Evolutionary conservation across 345 rosid species (phyloP).

Genomic region (Pseudoturritis turrita): DNA sequence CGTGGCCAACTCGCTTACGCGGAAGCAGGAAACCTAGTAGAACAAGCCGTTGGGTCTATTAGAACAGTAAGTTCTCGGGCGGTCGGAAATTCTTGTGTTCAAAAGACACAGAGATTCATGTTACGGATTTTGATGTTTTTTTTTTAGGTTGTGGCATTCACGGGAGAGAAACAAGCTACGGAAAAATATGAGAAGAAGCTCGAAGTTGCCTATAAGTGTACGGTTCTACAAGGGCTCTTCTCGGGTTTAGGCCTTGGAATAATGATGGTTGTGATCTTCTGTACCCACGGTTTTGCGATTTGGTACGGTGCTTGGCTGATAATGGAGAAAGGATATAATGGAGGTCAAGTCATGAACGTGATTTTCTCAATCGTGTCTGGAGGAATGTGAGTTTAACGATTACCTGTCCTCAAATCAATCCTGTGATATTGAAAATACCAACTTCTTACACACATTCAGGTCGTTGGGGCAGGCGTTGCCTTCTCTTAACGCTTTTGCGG

Average conservation of each 20-base stretch:
- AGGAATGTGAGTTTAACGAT: slow-evolving; percentile 1
- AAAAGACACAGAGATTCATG: not conserved
- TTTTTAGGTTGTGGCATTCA: slow-evolving; percentile 15
- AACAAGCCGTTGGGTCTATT: slow-evolving; percentile 64
- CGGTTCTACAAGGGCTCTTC: not conserved
- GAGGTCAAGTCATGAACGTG: slow-evolving; percentile 19
- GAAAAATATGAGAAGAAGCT: not conserved
- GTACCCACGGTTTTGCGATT: slow-evolving; percentile 12
- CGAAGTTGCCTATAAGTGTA: not conserved
- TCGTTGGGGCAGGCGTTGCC: slow-evolving; percentile 28
- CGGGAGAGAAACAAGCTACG: slow-evolving; percentile 19
- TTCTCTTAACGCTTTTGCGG: slow-evolving; percentile 45
- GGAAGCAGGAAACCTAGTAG: slow-evolving; percentile 63
- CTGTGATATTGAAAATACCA: not conserved
- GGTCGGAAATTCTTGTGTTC: not conserved
- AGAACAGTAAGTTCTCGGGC: slow-evolving; percentile 45
- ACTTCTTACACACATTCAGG: slow-evolving; percentile 33
- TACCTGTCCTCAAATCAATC: not conserved
- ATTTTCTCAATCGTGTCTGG: slow-evolving; percentile 1
- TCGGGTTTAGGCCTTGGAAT: slow-evolving; percentile 11
- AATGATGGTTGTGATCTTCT: slow-evolving; percentile 5
- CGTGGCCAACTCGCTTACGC: slow-evolving; percentile 63
- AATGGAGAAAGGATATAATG: not conserved
- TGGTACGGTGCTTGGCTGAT: slow-evolving; percentile 11
- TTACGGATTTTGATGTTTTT: not conserved